These are phyloP conservation scores for Liriodendron chinense DNA, from an alignment of 164 flowering plant species.

Conservation along the genomic window DNA sequence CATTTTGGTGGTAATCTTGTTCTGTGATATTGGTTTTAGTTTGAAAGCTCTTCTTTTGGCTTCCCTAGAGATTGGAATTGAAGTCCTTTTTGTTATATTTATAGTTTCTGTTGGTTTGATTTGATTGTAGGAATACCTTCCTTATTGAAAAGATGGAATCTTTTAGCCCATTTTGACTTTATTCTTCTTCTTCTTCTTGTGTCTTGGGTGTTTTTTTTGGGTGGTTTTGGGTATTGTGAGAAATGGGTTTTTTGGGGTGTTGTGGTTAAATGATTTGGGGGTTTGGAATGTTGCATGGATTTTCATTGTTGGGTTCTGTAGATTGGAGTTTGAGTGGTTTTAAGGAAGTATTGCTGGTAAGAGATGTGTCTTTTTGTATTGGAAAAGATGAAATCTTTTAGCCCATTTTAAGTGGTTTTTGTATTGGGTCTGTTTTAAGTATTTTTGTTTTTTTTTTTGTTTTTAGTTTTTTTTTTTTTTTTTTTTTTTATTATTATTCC, in stretches of 20 bases:
- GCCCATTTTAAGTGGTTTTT: slow-evolving; percentile 1
- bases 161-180: neutral
- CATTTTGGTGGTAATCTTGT: no score
- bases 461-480: no score
- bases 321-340: neutral
- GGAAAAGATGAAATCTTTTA: neutral
- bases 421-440: neutral
- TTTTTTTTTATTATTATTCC: no score
- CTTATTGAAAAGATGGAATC: neutral
- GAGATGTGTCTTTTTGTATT: neutral
- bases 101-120: neutral
- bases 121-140: neutral
- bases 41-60: neutral
- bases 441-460: no score
- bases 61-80: neutral
- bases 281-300: neutral
- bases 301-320: neutral
- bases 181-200: neutral
- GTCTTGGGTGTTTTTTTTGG: neutral
- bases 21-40: neutral
- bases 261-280: neutral
- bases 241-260: neutral
- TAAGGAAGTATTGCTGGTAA: neutral
- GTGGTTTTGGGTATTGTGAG: neutral
- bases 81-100: neutral